A percentile compares a stretch with the other conserved stretches of the same genome.
phyloP scores from a whole-genome alignment of 2,329 filamentous ascomycete genomes.

The Fusarium domesticum region DNA sequence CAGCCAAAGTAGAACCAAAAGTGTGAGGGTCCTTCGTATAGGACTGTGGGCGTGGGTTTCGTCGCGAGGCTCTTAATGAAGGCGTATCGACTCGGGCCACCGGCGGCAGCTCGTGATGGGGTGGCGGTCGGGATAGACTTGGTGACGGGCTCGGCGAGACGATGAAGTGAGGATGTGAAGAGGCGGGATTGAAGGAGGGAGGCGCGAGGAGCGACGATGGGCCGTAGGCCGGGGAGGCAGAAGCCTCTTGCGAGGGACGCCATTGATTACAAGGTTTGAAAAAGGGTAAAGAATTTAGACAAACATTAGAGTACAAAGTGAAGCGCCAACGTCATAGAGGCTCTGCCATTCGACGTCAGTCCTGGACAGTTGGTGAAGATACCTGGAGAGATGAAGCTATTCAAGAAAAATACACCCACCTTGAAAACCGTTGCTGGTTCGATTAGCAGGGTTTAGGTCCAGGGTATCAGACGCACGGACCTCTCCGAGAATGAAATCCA shows the following conservation, averaged over 20 bases:
- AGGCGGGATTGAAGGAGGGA: slow-evolving; percentile 25
- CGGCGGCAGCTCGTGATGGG: slow-evolving; percentile 11
- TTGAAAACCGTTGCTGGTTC: slow-evolving; percentile 10
- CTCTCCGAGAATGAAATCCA: not conserved
- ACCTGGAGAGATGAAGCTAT: slow-evolving; percentile 23
- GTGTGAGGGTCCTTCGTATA: slow-evolving; percentile 66
- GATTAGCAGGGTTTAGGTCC: not conserved
- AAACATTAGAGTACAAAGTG: too few species aligned
- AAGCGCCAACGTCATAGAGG: too few species aligned
- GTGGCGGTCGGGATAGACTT: slow-evolving; percentile 17
- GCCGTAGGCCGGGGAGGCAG: slow-evolving; percentile 27
- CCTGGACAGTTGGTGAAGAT: too few species aligned
- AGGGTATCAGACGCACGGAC: not conserved
- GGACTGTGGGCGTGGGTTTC: slow-evolving; percentile 52
- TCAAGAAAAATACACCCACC: slow-evolving; percentile 1
- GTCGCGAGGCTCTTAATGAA: slow-evolving; percentile 56
- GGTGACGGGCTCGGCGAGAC: slow-evolving; percentile 14
- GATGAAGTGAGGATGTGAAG: slow-evolving; percentile 31
- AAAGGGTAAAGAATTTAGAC: not conserved
- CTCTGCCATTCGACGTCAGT: too few species aligned
- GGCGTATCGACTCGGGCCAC: slow-evolving; percentile 36
- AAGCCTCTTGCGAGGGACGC: slow-evolving; percentile 34
- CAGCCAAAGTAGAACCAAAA: slow-evolving; percentile 60
- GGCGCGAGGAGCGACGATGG: slow-evolving; percentile 23
- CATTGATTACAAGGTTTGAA: slow-evolving; percentile 19